phyloP scores from a whole-genome alignment of 2,329 filamentous ascomycete genomes.

The Apiospora sp. region DNA sequence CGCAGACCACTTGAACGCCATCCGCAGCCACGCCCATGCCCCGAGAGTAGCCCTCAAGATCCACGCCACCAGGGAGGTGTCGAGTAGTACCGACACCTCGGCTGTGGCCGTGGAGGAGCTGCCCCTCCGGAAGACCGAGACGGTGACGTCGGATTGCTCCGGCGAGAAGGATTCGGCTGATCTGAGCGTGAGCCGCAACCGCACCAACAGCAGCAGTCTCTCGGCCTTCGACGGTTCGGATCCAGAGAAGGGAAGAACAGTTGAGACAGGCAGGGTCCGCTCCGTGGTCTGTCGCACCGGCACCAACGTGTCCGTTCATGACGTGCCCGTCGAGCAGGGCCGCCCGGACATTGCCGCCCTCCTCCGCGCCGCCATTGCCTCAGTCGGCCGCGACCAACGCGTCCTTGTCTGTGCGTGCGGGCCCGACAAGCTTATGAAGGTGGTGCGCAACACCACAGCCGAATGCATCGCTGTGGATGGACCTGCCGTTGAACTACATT shows the following conservation, averaged over 20 bases:
- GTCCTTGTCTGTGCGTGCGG: slow-evolving; percentile 58
- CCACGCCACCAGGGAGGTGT: slow-evolving; percentile 44
- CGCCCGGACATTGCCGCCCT: slow-evolving; percentile 51
- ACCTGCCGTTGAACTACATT: slow-evolving; percentile 59
- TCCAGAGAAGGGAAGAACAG: slow-evolving; percentile 34
- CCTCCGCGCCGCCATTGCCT: slow-evolving; percentile 48
- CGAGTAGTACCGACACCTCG: slow-evolving; percentile 9
- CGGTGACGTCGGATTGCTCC: slow-evolving; percentile 2
- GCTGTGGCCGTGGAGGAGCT: not conserved
- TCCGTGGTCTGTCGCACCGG: slow-evolving; percentile 28
- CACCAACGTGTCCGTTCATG: slow-evolving; percentile 29
- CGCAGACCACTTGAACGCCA: slow-evolving; percentile 47
- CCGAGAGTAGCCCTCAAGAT: slow-evolving; percentile 48
- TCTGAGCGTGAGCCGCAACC: slow-evolving; percentile 25
- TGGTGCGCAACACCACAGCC: slow-evolving; percentile 54
- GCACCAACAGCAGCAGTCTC: slow-evolving; percentile 28
- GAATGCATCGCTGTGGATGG: slow-evolving; percentile 52
- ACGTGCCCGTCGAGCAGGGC: slow-evolving; percentile 45
- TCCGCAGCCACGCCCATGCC: slow-evolving; percentile 48
- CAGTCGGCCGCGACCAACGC: slow-evolving; percentile 44
- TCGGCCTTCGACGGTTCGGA: slow-evolving; percentile 32
- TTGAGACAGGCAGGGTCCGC: not conserved
- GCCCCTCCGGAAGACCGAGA: not conserved
- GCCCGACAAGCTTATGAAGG: slow-evolving; percentile 52
- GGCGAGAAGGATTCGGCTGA: slow-evolving; percentile 30